These are phyloP conservation scores for Scutellaria baicalensis DNA, from an alignment of 257 asterid genomes.

Conservation along the genomic window DNA sequence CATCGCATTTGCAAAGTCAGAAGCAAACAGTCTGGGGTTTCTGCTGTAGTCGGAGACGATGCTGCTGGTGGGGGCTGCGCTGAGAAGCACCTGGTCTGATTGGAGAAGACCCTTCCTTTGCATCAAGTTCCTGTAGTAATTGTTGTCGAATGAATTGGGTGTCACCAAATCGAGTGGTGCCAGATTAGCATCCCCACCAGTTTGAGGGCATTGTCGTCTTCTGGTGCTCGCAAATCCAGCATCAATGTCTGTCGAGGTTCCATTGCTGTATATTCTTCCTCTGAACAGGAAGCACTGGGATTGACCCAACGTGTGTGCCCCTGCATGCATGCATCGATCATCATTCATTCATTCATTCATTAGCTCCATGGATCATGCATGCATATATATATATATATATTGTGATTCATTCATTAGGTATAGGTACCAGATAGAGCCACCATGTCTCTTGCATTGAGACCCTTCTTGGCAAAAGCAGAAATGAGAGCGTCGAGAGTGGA, in stretches of 20 bases:
- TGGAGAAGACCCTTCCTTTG: slow-evolving; percentile 33
- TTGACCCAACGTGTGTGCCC: slow-evolving; percentile 37
- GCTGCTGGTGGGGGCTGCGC: slow-evolving; percentile 12
- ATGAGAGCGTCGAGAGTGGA: slow-evolving; percentile 15
- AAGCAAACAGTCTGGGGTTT: slow-evolving; percentile 7
- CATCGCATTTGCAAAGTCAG: slow-evolving; percentile 33
- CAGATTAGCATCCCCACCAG: slow-evolving; percentile 23
- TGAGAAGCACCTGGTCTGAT: slow-evolving; percentile 33
- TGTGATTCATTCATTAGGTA: no score
- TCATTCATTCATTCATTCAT: no score
- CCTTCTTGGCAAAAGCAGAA: slow-evolving; percentile 18
- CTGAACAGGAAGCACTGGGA: slow-evolving; percentile 35
- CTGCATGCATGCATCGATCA: no score
- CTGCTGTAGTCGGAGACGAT: slow-evolving; percentile 13
- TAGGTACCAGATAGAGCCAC: slow-evolving; percentile 55
- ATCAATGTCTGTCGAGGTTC: slow-evolving; percentile 33
- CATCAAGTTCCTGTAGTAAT: slow-evolving; percentile 26
- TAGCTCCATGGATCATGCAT: no score
- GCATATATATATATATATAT: no score
- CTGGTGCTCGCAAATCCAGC: slow-evolving; percentile 28
- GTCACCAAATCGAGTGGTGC: slow-evolving; percentile 46
- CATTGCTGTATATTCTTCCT: slow-evolving; percentile 29
- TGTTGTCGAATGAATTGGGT: slow-evolving; percentile 39
- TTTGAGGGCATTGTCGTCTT: slow-evolving; percentile 29
- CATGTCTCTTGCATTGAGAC: slow-evolving; percentile 32